Base-by-base conservation (phyloP, 768 basidiomycete genomes). In the Amylocystis lapponica region DNA sequence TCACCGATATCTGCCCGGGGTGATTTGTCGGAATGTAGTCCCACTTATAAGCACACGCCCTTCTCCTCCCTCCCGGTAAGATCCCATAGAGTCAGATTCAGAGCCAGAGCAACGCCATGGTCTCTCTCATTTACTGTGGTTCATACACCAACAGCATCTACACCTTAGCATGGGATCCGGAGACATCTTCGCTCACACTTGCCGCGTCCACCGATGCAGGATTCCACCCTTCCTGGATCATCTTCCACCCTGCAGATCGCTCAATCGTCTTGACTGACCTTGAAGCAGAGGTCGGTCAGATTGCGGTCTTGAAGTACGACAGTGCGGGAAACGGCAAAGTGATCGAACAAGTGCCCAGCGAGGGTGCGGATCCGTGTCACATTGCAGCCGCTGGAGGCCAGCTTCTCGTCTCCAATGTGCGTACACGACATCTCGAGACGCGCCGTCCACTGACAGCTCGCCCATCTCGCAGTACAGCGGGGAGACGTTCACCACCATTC, bases 161-260 rank as follows among this genome's bases (percentile, higher is more conserved):
- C 29, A 80, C 83, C 1, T 67, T 89, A 41, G 56, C 62, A 16
- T 90, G 92, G 54, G 76, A 86, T 53, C 67, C 78, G 8, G 55
- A 62, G 1, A 56, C 63, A 1, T 55, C 65, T 6, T 70, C 69
- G 19, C 62, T 89, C 43, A 65, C 64, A 10, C 57, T 75, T 25
- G 53, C 65, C 11, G 72, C 76, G 4, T 49, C 69, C 13, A 53
- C 77, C 39, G 56, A 60, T 8, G 75, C 79, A 27, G 83, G 84
- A 21, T 62, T 71, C 50, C 76, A 78, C 53, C 84, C 88, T 1
- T 87, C 86, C 5, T 92, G 89, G 89, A 70, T 93, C 48, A 74
- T 80, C 10, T 63, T 67, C 6, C 75, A 83, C 54, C 79, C 81
- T 0, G 60, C 56, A 0, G 74, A 83, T 47, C 67, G 63, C 33